These are phyloP conservation scores for Sugiyamaella paludigena DNA, from an alignment of 1,139 yeast genomes.

Conservation along the genomic window DNA sequence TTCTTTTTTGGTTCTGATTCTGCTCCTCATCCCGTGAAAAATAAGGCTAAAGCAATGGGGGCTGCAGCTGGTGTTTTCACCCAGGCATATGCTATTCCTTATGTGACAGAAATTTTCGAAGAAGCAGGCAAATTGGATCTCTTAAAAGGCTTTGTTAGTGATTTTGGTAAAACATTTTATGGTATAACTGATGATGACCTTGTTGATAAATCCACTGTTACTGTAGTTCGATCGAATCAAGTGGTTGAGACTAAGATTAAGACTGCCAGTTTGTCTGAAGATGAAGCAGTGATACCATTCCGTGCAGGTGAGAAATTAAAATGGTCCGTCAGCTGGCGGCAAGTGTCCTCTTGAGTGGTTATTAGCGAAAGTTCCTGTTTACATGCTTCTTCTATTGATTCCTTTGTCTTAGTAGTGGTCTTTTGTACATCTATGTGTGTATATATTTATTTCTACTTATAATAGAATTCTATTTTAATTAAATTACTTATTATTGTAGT, in stretches of 20 bases:
- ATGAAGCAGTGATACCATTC: constrained; percentile 80
- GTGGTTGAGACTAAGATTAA: constrained; percentile 55
- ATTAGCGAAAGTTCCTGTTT: no score
- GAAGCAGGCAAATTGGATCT: constrained; percentile 58
- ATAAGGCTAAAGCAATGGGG: constrained; percentile 71
- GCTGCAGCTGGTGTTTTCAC: constrained; percentile 98
- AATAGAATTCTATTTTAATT: no score
- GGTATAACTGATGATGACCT: constrained; percentile 45
- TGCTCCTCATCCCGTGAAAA: constrained; percentile 88
- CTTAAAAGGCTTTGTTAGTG: constrained; percentile 71
- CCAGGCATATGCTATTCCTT: constrained; percentile 77
- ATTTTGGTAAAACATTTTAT: constrained; percentile 71
- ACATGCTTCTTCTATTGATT: no score
- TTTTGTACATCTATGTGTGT: no score
- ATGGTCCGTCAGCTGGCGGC: constrained; percentile 76
- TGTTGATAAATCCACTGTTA: constrained; percentile 30
- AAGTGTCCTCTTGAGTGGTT: neutral
- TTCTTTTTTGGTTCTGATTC: constrained; percentile 97
- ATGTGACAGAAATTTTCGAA: constrained; percentile 85
- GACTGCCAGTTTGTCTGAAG: constrained; percentile 34
- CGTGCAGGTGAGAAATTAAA: constrained; percentile 71
- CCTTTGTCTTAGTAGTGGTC: no score
- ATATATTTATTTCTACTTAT: no score
- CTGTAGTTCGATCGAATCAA: constrained; percentile 46
- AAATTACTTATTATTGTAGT: no score